Evolutionary conservation across 208 protist species (phyloP).

Genomic region (Acanthamoeba culbertsoni): DNA sequence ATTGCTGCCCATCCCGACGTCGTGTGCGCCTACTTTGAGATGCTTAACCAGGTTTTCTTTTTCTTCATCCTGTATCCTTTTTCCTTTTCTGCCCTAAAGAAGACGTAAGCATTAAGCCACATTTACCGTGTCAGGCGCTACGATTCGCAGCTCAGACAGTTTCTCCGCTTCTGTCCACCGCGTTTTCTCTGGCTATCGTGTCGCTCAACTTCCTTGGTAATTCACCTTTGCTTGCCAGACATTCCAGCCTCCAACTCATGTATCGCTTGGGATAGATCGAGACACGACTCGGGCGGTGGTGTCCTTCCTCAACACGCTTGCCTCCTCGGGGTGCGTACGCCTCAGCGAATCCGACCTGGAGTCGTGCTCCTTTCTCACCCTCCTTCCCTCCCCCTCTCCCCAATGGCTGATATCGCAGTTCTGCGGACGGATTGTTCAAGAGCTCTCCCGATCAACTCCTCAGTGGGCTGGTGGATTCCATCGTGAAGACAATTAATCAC

Average conservation of each 20-base stretch:
- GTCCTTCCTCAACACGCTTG: not conserved
- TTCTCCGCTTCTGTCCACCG: not conserved
- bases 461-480: not conserved
- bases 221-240: not conserved
- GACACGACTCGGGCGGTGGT: not conserved
- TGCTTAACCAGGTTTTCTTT: not conserved
- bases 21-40: slow-evolving; percentile 25
- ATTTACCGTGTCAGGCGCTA: not conserved
- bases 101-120: too few relatives aligned
- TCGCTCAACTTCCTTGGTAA: not conserved
- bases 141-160: not conserved
- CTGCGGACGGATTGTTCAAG: not conserved
- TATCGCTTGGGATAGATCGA: not conserved
- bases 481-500: slow-evolving; percentile 6
- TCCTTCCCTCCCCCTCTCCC: too few relatives aligned
- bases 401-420: too few relatives aligned
- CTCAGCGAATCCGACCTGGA: not conserved
- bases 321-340: too few relatives aligned
- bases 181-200: not conserved
- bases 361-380: not conserved
- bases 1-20: not conserved
- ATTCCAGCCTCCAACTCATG: too few relatives aligned
- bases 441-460: not conserved
- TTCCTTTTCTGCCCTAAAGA: not conserved
- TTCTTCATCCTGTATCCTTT: not conserved